phyloP scores from a whole-genome alignment of 1,284 basidiomycete genomes.

The Neolentinus lepideus region DNA sequence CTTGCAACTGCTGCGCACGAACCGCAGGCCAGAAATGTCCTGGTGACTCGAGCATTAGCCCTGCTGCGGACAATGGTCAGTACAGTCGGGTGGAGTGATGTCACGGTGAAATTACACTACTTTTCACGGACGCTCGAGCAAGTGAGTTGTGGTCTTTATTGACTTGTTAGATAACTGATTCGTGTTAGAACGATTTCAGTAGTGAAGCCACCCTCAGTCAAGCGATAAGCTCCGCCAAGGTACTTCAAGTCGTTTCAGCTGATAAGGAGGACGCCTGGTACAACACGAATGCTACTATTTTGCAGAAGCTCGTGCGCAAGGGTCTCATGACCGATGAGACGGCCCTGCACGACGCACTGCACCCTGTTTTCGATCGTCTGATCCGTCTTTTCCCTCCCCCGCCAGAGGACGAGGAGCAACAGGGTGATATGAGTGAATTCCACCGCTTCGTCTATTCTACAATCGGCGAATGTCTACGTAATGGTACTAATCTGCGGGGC shows the following conservation, averaged over 20 bases:
- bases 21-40: slow-evolving; percentile 48
- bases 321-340: slow-evolving; percentile 77
- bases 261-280: slow-evolving; percentile 89
- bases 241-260: slow-evolving; percentile 81
- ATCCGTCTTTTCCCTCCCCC: slow-evolving; percentile 78
- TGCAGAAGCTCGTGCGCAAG: slow-evolving; percentile 89
- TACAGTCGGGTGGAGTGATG: slow-evolving; percentile 86
- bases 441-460: slow-evolving; percentile 71
- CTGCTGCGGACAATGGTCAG: slow-evolving; percentile 82
- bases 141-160: slow-evolving; percentile 34
- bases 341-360: slow-evolving; percentile 71
- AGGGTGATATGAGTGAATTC: slow-evolving; percentile 68
- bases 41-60: slow-evolving; percentile 73
- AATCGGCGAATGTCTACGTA: slow-evolving; percentile 79
- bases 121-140: slow-evolving; percentile 81
- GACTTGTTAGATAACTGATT: slow-evolving; percentile 6
- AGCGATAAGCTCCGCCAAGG: slow-evolving; percentile 83
- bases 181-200: slow-evolving; percentile 63
- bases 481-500: slow-evolving; percentile 69
- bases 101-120: slow-evolving; percentile 87
- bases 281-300: slow-evolving; percentile 61
- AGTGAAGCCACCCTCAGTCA: slow-evolving; percentile 58
- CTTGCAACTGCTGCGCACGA: slow-evolving; percentile 78
- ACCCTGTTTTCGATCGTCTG: slow-evolving; percentile 83
- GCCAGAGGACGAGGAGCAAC: slow-evolving; percentile 72